Percentiles rank a stretch among this genome's conserved stretches.
Evolutionary conservation across 2,329 filamentous ascomycete species (phyloP).

Genomic region (Leptographium wingfieldii): DNA sequence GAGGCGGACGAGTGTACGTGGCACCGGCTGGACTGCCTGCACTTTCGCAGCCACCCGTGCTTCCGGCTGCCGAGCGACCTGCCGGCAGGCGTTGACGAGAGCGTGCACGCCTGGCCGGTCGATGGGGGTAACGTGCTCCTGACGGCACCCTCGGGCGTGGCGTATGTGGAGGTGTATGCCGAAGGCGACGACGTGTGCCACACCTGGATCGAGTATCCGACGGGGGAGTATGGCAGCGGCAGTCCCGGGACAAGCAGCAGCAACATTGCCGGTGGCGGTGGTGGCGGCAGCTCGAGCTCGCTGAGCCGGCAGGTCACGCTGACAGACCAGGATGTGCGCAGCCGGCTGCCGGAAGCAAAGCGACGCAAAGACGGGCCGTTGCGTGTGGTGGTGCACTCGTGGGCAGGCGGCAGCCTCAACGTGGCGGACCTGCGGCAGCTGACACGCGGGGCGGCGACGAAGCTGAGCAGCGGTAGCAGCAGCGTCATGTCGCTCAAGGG

Average conservation of each 20-base stretch:
- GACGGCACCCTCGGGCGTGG: constrained; percentile 68
- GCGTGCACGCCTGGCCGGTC: constrained; percentile 75
- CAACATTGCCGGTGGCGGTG: not conserved
- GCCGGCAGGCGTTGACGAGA: constrained; percentile 50
- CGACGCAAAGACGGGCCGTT: constrained; percentile 47
- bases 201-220: constrained; percentile 68
- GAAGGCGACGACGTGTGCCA: constrained; percentile 73
- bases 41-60: constrained; percentile 81
- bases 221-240: constrained; percentile 29
- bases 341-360: constrained; percentile 57
- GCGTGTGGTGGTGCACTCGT: constrained; percentile 62
- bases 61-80: constrained; percentile 74
- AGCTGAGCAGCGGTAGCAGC: constrained; percentile 48
- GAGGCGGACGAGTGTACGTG: constrained; percentile 77
- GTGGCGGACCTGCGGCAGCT: constrained; percentile 66
- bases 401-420: constrained; percentile 58
- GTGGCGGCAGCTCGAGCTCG: constrained; percentile 38
- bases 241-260: not conserved
- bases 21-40: constrained; percentile 80
- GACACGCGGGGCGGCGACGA: constrained; percentile 58
- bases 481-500: constrained; percentile 29
- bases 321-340: constrained; percentile 61
- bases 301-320: constrained; percentile 60
- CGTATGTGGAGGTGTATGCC: constrained; percentile 70
- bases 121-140: constrained; percentile 65